Conservation (phyloP, 2,329 filamentous ascomycete genomes). For the Lachnellula occidentalis region DNA sequence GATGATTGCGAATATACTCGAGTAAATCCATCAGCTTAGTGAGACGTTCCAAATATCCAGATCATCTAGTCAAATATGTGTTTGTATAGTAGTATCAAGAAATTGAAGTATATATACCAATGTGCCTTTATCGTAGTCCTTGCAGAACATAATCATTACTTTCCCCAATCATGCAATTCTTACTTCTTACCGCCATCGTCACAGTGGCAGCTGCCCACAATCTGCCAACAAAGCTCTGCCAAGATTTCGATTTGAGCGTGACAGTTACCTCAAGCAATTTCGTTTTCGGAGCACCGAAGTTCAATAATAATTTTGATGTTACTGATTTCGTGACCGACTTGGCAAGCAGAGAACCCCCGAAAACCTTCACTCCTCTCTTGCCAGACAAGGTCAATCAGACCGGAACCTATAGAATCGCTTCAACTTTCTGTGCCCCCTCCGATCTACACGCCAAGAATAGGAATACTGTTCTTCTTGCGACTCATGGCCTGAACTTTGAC, state of each 20-base stretch:
- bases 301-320: constrained; percentile 4
- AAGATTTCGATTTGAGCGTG: neutral
- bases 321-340: neutral
- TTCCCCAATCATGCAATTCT: neutral
- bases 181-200: neutral
- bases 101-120: neutral
- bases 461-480: neutral
- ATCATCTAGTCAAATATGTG: no score
- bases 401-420: neutral
- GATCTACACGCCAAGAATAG: neutral
- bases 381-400: neutral
- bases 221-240: neutral
- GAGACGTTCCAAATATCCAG: no score
- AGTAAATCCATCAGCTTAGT: no score
- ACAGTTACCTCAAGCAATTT: constrained; percentile 1
- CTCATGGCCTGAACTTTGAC: neutral
- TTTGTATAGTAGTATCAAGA: neutral
- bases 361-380: neutral
- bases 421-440: neutral
- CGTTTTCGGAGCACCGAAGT: neutral
- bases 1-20: no score
- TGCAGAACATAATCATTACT: neutral
- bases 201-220: neutral
- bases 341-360: neutral
- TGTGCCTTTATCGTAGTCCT: no score